These are phyloP conservation scores for Penicillium canariense DNA, from an alignment of 495 filamentous ascomycete genomes.

Conservation along the genomic window DNA sequence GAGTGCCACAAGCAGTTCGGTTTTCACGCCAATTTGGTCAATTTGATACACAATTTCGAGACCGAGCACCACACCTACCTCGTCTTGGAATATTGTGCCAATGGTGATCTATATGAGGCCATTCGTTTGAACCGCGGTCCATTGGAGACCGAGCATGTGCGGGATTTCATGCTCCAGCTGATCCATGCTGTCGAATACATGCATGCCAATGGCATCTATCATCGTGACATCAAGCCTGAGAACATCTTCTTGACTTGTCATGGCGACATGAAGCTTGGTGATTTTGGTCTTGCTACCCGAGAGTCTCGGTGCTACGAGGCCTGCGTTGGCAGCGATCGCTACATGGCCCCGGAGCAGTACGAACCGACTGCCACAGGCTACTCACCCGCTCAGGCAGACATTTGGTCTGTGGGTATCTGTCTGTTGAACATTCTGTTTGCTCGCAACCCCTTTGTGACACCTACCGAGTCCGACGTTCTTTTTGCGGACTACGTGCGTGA, in stretches of 20 bases:
- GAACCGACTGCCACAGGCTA: slow-evolving; percentile 83
- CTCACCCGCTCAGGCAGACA: slow-evolving; percentile 88
- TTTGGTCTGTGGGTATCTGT: slow-evolving; percentile 96
- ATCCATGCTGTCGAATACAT: slow-evolving; percentile 87
- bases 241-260: slow-evolving; percentile 91
- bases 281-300: slow-evolving; percentile 88
- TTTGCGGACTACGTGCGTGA: slow-evolving; percentile 91
- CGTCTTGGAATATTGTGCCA: slow-evolving; percentile 93
- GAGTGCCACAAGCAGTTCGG: slow-evolving; percentile 75
- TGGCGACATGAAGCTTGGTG: slow-evolving; percentile 91
- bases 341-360: slow-evolving; percentile 98
- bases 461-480: slow-evolving; percentile 79
- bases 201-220: slow-evolving; percentile 87
- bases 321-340: slow-evolving; percentile 93
- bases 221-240: slow-evolving; percentile 99
- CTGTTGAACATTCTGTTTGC: slow-evolving; percentile 94
- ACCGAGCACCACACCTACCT: slow-evolving; percentile 86
- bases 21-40: slow-evolving; percentile 88
- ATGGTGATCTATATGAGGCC: slow-evolving; percentile 95
- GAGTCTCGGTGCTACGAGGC: slow-evolving; percentile 86
- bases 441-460: slow-evolving; percentile 88
- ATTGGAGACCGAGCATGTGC: slow-evolving; percentile 90
- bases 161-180: slow-evolving; percentile 94
- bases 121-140: slow-evolving; percentile 86
- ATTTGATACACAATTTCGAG: slow-evolving; percentile 87